Conservation (phyloP, 1,284 basidiomycete genomes). For the Acaromyces ingoldii region DNA sequence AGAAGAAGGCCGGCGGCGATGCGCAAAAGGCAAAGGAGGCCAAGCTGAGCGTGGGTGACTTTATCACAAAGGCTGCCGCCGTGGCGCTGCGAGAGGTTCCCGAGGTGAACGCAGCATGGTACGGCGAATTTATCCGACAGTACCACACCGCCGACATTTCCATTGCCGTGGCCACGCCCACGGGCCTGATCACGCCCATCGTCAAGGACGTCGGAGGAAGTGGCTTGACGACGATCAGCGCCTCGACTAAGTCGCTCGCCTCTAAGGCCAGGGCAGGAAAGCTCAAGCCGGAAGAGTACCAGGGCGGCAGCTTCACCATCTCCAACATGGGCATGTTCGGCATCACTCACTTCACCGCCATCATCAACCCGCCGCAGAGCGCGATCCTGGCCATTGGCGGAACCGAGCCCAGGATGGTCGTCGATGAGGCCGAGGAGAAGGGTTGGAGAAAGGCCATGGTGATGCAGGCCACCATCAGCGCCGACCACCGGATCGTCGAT, state of each 20-base stretch:
- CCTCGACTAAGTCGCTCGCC: constrained; percentile 85
- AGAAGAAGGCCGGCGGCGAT: constrained; percentile 40
- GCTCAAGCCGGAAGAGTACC: constrained; percentile 87
- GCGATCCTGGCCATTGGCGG: constrained; percentile 94
- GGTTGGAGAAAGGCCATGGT: constrained; percentile 63
- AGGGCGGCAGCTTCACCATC: constrained; percentile 97
- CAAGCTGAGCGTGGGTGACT: constrained; percentile 97
- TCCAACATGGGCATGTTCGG: constrained; percentile 99
- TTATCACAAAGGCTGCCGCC: constrained; percentile 89
- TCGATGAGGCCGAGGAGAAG: constrained; percentile 76
- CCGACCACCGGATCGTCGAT: constrained; percentile 73
- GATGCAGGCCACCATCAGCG: constrained; percentile 94
- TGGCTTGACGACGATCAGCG: constrained; percentile 85
- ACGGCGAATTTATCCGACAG: constrained; percentile 75
- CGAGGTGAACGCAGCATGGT: constrained; percentile 95
- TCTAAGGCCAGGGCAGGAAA: constrained; percentile 95
- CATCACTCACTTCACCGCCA: constrained; percentile 85
- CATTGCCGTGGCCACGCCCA: constrained; percentile 92
- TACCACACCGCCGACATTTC: constrained; percentile 97
- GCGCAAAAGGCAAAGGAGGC: constrained; percentile 66
- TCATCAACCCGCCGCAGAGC: constrained; percentile 97
- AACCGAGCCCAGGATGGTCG: constrained; percentile 79
- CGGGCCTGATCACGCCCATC: constrained; percentile 95
- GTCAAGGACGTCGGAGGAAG: constrained; percentile 86
- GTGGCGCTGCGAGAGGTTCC: constrained; percentile 91